Evolutionary conservation across 495 filamentous ascomycete genomes (phyloP).

Genomic region (Penicillium parvum): DNA sequence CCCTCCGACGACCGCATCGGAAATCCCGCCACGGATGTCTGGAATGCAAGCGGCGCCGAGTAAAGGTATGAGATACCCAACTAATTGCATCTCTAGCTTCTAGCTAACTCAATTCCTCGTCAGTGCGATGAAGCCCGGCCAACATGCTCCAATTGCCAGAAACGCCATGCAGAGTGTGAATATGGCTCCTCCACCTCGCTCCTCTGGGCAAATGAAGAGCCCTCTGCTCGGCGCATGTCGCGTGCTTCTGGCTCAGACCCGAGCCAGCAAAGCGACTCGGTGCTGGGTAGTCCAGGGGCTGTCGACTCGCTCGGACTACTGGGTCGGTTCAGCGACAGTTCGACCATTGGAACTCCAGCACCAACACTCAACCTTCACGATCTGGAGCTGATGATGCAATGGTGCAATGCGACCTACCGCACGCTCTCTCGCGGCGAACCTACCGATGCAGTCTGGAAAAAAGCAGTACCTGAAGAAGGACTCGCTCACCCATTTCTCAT

Average conservation of each 20-base stretch:
- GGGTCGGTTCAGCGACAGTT: slow-evolving; percentile 15
- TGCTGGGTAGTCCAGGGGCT: slow-evolving; percentile 7
- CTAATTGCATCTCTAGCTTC: neutral
- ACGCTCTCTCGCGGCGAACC: slow-evolving; percentile 28
- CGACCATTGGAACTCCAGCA: slow-evolving; percentile 2
- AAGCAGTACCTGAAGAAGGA: slow-evolving; percentile 40
- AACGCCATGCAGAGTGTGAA: slow-evolving; percentile 36
- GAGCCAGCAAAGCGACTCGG: slow-evolving; percentile 17
- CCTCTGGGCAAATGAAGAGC: slow-evolving; percentile 38
- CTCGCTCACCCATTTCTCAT: slow-evolving; percentile 46
- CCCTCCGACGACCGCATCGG: slow-evolving; percentile 31
- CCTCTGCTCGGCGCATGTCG: slow-evolving; percentile 11
- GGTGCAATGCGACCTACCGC: slow-evolving; percentile 36
- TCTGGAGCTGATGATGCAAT: slow-evolving; percentile 44
- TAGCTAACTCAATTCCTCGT: neutral
- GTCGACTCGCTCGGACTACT: slow-evolving; percentile 28
- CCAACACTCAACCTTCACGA: slow-evolving; percentile 31
- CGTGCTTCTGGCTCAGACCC: slow-evolving; percentile 20
- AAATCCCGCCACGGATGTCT: slow-evolving; percentile 34
- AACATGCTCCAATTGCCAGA: slow-evolving; percentile 36
- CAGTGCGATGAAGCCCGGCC: slow-evolving; percentile 40
- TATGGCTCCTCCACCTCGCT: slow-evolving; percentile 36
- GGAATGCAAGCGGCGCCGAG: slow-evolving; percentile 35
- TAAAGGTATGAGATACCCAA: slow-evolving; percentile 29
- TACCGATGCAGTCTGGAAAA: slow-evolving; percentile 42